Percentiles rank a stretch among this genome's conserved stretches.
phyloP scores from a whole-genome alignment of 345 rosid genomes.

The Clausena lansium region DNA sequence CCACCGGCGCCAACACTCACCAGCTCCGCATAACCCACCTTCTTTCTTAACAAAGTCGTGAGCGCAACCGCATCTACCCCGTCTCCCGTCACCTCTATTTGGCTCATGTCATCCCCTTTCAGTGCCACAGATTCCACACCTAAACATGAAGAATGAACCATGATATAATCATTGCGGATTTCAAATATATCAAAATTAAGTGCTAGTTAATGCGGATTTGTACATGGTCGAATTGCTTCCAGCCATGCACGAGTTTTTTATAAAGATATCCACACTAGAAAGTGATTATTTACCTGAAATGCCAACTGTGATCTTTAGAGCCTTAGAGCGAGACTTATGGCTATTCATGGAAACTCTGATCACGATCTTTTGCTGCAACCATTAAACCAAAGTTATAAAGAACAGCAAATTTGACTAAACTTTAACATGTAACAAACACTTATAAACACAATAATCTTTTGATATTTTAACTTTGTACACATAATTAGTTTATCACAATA shows the following conservation, averaged over 20 bases:
- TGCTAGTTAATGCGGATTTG: neutral
- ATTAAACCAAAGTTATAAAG: neutral
- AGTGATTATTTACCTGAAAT: neutral
- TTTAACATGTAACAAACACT: neutral
- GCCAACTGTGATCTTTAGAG: neutral
- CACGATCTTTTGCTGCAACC: neutral
- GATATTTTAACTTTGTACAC: neutral
- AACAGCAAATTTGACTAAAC: neutral
- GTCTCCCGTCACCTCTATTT: constrained; percentile 51
- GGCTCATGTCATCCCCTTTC: constrained; percentile 44
- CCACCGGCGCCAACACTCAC: neutral
- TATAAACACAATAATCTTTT: neutral
- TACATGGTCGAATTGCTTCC: too few relatives aligned
- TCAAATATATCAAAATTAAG: neutral
- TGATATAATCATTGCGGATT: neutral
- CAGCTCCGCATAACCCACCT: constrained; percentile 35
- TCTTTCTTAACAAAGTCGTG: constrained; percentile 27
- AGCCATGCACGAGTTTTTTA: neutral
- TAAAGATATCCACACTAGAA: too few relatives aligned
- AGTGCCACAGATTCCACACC: constrained; percentile 44
- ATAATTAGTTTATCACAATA: neutral
- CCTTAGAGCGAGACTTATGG: neutral
- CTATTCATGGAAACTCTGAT: neutral
- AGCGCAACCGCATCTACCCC: constrained; percentile 37
- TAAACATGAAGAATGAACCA: neutral